These are phyloP conservation scores for Thalassiosira hispida DNA, from an alignment of 352 stramenopile genomes.

Conservation along the genomic window DNA sequence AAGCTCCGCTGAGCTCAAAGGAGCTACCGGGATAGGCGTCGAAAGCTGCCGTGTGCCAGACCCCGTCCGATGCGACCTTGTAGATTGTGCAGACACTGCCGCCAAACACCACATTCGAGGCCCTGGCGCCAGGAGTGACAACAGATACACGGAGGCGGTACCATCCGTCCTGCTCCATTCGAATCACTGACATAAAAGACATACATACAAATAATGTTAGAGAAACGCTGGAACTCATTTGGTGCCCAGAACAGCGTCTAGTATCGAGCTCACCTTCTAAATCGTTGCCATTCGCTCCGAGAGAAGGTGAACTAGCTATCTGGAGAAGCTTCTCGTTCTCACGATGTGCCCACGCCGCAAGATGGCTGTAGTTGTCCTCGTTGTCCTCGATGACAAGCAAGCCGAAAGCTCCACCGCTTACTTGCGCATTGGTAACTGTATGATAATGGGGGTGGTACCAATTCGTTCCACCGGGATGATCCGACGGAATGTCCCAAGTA, in stretches of 20 bases:
- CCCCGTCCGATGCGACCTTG: slow-evolving; percentile 40
- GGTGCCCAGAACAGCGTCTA: no score
- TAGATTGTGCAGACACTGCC: slow-evolving; percentile 30
- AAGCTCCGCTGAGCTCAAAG: slow-evolving; percentile 40
- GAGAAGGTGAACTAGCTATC: no score
- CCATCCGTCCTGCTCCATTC: slow-evolving; percentile 25
- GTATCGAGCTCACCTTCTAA: no score
- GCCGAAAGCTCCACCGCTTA: slow-evolving; percentile 83
- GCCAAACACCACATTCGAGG: slow-evolving; percentile 11
- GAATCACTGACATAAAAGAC: neutral
- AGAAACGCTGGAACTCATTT: no score
- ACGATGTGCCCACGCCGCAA: neutral
- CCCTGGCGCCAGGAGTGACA: slow-evolving; percentile 17
- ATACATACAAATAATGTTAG: no score
- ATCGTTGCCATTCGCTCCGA: no score
- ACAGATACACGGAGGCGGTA: slow-evolving; percentile 20
- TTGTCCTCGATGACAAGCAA: slow-evolving; percentile 63
- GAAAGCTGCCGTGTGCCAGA: slow-evolving; percentile 34
- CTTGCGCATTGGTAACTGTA: slow-evolving; percentile 71
- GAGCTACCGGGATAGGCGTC: neutral
- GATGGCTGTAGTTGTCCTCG: neutral
- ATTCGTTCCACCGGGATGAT: slow-evolving; percentile 56
- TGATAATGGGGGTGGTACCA: slow-evolving; percentile 64
- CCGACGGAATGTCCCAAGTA: slow-evolving; percentile 36
- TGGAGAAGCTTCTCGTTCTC: no score